Percentiles rank a stretch among this genome's conserved stretches.
These are phyloP conservation scores for Margaritispora aquatica DNA, from an alignment of 495 filamentous ascomycete genomes.

Conservation along the genomic window DNA sequence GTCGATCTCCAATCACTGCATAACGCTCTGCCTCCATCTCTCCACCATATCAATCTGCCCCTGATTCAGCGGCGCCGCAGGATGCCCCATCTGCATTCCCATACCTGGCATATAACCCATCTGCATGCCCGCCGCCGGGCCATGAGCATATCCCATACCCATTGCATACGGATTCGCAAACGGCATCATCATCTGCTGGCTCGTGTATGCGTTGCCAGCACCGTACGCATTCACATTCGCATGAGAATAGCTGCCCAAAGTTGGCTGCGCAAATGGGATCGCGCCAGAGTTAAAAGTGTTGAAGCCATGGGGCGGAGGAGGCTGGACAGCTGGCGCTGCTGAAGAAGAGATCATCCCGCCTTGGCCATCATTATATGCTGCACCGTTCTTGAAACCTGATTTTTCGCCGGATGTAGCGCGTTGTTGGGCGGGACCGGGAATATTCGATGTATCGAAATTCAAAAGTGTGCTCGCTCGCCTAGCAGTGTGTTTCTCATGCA, in stretches of 20 bases:
- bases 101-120: constrained; percentile 29
- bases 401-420: constrained; percentile 14
- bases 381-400: constrained; percentile 40
- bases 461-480: constrained; percentile 24
- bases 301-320: neutral
- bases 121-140: neutral
- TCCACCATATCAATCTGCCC: constrained; percentile 76
- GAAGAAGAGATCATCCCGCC: constrained; percentile 31
- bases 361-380: constrained; percentile 45
- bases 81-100: constrained; percentile 26
- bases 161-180: constrained; percentile 20
- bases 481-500: constrained; percentile 25
- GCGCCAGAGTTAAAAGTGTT: constrained; percentile 8
- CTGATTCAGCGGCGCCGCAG: constrained; percentile 40
- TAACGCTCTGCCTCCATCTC: constrained; percentile 81
- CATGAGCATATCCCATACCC: constrained; percentile 15
- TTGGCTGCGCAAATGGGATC: constrained; percentile 19
- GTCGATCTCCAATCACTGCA: constrained; percentile 33
- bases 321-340: neutral
- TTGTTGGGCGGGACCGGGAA: neutral
- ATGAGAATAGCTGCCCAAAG: constrained; percentile 8
- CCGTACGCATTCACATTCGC: constrained; percentile 11
- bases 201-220: neutral
- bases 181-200: constrained; percentile 11
- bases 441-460: constrained; percentile 15